Evolutionary conservation across 495 filamentous ascomycete species (phyloP).

Genomic region (Hyaloscypha bicolor): DNA sequence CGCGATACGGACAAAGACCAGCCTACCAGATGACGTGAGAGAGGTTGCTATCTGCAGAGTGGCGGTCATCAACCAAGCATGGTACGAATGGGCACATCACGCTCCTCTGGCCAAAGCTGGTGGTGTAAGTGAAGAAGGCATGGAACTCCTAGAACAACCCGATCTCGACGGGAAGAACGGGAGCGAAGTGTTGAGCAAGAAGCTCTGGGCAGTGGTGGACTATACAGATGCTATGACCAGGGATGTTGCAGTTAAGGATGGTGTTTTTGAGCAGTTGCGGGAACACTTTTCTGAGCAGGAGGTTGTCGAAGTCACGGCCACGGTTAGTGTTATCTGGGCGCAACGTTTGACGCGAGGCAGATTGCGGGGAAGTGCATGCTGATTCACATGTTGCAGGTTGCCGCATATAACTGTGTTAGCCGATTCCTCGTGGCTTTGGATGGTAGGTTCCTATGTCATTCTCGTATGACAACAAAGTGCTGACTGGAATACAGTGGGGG

Average conservation of each 20-base stretch:
- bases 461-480: not conserved
- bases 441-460: conserved; percentile 48
- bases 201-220: conserved; percentile 64
- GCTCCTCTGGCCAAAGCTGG: conserved; percentile 56
- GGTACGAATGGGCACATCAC: conserved; percentile 82
- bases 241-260: conserved; percentile 62
- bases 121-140: conserved; percentile 31
- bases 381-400: conserved; percentile 43
- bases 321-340: conserved; percentile 45
- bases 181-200: conserved; percentile 44
- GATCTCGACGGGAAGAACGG: conserved; percentile 9
- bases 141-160: conserved; percentile 26
- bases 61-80: conserved; percentile 70
- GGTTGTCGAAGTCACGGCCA: conserved; percentile 77
- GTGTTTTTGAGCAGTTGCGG: conserved; percentile 62
- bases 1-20: conserved; percentile 68
- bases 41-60: conserved; percentile 78
- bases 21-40: conserved; percentile 58
- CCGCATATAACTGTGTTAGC: conserved; percentile 87
- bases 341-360: not conserved
- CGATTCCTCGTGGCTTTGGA: conserved; percentile 83
- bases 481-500: conserved; percentile 43
- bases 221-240: conserved; percentile 80
- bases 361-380: conserved; percentile 1
- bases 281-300: conserved; percentile 63